These are phyloP conservation scores for Polytrichum formosum DNA, from an alignment of 225 moss, liverwort and hornwort genomes.

Conservation along the genomic window DNA sequence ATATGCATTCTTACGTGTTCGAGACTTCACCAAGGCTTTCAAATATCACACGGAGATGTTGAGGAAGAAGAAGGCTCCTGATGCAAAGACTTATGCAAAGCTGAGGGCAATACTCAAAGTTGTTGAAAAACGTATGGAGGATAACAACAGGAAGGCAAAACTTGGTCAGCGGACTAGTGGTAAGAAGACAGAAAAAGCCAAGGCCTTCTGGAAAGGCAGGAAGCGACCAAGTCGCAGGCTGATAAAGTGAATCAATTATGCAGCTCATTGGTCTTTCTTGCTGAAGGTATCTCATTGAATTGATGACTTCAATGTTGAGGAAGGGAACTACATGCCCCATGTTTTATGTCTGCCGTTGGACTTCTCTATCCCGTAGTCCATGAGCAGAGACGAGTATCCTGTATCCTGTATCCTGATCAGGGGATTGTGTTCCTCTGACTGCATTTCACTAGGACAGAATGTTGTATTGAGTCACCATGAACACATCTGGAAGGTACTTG, in stretches of 20 bases:
- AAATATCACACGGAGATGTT: slow-evolving; percentile 76
- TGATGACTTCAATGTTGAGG: too few relatives aligned
- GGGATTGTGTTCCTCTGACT: too few relatives aligned
- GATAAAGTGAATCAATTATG: neutral
- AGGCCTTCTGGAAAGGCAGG: slow-evolving; percentile 55
- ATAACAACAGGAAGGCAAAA: slow-evolving; percentile 57
- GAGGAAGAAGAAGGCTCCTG: slow-evolving; percentile 50
- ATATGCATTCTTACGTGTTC: slow-evolving; percentile 68
- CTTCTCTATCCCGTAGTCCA: too few relatives aligned
- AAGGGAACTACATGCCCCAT: too few relatives aligned
- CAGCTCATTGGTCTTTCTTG: too few relatives aligned
- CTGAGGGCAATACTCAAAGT: slow-evolving; percentile 66
- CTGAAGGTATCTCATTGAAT: too few relatives aligned
- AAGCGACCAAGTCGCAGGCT: slow-evolving; percentile 21
- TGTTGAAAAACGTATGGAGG: slow-evolving; percentile 42
- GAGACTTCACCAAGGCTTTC: slow-evolving; percentile 74
- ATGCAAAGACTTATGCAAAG: slow-evolving; percentile 66
- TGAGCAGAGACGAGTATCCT: too few relatives aligned
- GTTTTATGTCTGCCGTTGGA: too few relatives aligned
- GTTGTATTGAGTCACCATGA: too few relatives aligned
- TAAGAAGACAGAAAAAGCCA: slow-evolving; percentile 43
- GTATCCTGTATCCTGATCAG: too few relatives aligned
- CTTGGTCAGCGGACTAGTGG: slow-evolving; percentile 23
- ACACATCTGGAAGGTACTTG: too few relatives aligned
- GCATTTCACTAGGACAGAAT: too few relatives aligned